A percentile compares a stretch with the other conserved stretches of the same genome.
Evolutionary conservation across 352 stramenopile species (phyloP).

Genomic region (Globisporangium nagaii): DNA sequence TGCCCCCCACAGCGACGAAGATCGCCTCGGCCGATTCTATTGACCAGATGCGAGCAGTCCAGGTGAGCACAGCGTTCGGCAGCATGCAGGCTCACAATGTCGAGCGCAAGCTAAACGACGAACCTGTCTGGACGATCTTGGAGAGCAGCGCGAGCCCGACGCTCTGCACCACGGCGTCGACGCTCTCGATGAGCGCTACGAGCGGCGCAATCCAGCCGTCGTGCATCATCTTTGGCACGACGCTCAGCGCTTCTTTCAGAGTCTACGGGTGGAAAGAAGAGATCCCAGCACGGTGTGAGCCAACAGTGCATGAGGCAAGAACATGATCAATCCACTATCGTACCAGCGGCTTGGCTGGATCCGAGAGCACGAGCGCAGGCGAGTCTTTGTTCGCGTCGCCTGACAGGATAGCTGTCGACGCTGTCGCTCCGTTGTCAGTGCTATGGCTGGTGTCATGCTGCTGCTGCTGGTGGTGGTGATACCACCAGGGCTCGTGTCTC

Average conservation of each 20-base stretch:
- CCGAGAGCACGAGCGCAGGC: not conserved
- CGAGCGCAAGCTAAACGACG: too few species aligned
- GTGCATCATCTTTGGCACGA: slow-evolving; percentile 53
- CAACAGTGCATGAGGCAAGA: too few species aligned
- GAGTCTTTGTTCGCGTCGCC: not conserved
- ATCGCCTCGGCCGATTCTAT: slow-evolving; percentile 36
- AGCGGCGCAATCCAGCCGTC: slow-evolving; percentile 61
- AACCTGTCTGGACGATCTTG: slow-evolving; percentile 41
- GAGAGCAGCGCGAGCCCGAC: slow-evolving; percentile 45
- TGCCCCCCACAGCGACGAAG: slow-evolving; percentile 41
- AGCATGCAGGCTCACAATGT: too few species aligned
- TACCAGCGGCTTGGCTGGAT: slow-evolving; percentile 21
- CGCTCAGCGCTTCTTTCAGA: slow-evolving; percentile 33
- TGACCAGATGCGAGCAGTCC: not conserved
- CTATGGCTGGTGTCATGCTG: not conserved
- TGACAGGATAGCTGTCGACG: too few species aligned
- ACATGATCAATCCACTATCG: not conserved
- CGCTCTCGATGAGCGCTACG: slow-evolving; percentile 45
- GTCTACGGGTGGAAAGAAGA: slow-evolving; percentile 16
- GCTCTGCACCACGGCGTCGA: slow-evolving; percentile 42
- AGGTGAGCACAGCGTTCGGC: not conserved
- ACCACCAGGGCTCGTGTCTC: slow-evolving; percentile 31
- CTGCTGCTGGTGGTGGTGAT: slow-evolving; percentile 9
- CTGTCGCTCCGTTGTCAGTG: not conserved
- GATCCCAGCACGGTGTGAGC: not conserved